phyloP scores from a whole-genome alignment of 305 asterid genomes.

The Salvia sclarea region DNA sequence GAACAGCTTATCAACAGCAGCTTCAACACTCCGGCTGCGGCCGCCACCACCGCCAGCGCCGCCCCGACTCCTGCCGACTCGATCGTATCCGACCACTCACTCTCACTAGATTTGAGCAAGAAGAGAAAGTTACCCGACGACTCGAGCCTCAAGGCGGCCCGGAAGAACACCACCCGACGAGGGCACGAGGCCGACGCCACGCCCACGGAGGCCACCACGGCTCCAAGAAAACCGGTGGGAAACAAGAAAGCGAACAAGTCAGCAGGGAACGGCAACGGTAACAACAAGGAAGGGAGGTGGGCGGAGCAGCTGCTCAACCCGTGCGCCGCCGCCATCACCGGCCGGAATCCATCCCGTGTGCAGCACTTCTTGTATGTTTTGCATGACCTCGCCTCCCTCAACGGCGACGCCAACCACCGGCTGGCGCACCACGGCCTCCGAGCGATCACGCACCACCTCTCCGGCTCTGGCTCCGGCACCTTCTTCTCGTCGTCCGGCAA shows the following conservation, averaged over 20 bases:
- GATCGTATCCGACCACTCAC: conserved; percentile 34
- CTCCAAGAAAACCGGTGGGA: conserved; percentile 36
- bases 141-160: conserved; percentile 28
- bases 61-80: conserved; percentile 34
- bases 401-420: conserved; percentile 79
- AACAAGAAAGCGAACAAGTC: conserved; percentile 44
- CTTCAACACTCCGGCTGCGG: conserved; percentile 37
- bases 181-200: conserved; percentile 29
- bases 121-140: conserved; percentile 55
- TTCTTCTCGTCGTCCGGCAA: conserved; percentile 36
- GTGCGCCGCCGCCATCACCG: conserved; percentile 75
- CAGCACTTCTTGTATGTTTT: conserved; percentile 77
- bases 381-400: conserved; percentile 62
- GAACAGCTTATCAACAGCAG: conserved; percentile 42
- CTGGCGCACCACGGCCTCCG: conserved; percentile 77
- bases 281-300: conserved; percentile 76
- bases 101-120: conserved; percentile 42
- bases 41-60: conserved; percentile 25
- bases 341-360: conserved; percentile 59
- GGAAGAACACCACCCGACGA: conserved; percentile 35
- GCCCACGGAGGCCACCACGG: neutral
- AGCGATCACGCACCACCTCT: conserved; percentile 63
- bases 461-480: conserved; percentile 32
- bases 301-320: conserved; percentile 91
- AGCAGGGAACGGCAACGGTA: conserved; percentile 35